Percentiles rank a stretch among this genome's conserved stretches.
These are phyloP conservation scores for Penicillium nucicola DNA, from an alignment of 495 filamentous ascomycete genomes.

Conservation along the genomic window DNA sequence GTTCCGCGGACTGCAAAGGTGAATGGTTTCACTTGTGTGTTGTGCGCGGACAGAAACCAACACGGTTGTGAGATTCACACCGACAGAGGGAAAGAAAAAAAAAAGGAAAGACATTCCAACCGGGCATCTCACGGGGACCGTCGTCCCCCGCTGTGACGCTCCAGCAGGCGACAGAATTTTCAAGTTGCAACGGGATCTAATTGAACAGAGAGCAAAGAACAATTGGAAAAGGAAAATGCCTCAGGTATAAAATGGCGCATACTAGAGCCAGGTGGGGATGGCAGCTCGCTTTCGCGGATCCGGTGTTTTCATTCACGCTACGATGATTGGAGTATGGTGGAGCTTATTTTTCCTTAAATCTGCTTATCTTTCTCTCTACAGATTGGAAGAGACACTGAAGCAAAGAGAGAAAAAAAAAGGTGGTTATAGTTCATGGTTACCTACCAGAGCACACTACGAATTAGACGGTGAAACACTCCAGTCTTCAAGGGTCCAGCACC, in stretches of 20 bases:
- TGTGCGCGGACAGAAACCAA: no score
- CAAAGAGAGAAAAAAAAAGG: no score
- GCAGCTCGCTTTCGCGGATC: not conserved
- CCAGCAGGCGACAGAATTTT: not conserved
- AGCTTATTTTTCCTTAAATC: constrained; percentile 24
- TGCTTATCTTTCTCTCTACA: not conserved
- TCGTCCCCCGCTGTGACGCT: not conserved
- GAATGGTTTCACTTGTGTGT: no score
- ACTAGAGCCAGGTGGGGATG: constrained; percentile 10
- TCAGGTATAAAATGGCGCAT: constrained; percentile 30
- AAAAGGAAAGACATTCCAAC: not conserved
- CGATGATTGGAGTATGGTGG: constrained; percentile 11
- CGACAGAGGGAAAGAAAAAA: not conserved
- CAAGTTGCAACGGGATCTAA: not conserved
- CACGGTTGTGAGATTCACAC: no score
- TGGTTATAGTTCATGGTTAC: no score
- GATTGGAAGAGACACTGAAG: no score
- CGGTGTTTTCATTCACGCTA: not conserved
- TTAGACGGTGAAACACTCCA: constrained; percentile 7
- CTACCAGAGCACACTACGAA: not conserved
- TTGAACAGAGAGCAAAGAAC: constrained; percentile 5
- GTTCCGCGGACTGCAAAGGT: no score
- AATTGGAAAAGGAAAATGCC: constrained; percentile 27
- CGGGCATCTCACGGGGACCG: not conserved
- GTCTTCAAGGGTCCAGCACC: constrained; percentile 11